phyloP scores from a whole-genome alignment of 1,139 yeast genomes.

The Williopsis jadinii region DNA sequence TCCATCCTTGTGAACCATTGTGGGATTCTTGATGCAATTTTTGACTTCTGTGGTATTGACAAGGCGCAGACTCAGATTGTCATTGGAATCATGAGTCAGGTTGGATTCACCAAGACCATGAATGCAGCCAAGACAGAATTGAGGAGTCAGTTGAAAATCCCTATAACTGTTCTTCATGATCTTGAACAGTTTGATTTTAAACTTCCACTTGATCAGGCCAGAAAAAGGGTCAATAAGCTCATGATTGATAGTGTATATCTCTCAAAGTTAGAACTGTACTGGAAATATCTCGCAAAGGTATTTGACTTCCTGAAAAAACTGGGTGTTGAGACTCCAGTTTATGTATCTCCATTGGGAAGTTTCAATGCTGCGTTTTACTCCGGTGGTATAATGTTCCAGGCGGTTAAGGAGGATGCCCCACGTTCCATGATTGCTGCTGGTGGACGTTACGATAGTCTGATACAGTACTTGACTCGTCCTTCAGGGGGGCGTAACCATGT shows the following conservation, averaged over 20 bases:
- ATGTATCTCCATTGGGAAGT: slow-evolving; percentile 68
- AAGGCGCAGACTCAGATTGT: slow-evolving; percentile 65
- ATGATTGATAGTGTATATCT: slow-evolving; percentile 68
- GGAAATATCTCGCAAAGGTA: slow-evolving; percentile 54
- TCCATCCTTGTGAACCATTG: slow-evolving; percentile 68
- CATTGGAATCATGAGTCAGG: slow-evolving; percentile 63
- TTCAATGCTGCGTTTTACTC: slow-evolving; percentile 73
- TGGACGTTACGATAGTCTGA: slow-evolving; percentile 78
- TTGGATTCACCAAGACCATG: slow-evolving; percentile 63
- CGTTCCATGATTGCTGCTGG: slow-evolving; percentile 74
- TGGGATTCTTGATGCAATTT: slow-evolving; percentile 66
- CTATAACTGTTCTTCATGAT: slow-evolving; percentile 78
- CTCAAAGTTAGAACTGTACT: slow-evolving; percentile 51
- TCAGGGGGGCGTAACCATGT: slow-evolving; percentile 33
- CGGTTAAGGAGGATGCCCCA: slow-evolving; percentile 50
- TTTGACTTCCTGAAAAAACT: slow-evolving; percentile 46
- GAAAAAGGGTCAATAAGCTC: slow-evolving; percentile 51
- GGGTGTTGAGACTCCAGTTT: slow-evolving; percentile 46
- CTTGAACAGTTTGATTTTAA: slow-evolving; percentile 74
- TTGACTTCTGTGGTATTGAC: slow-evolving; percentile 73
- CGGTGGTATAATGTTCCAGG: slow-evolving; percentile 85
- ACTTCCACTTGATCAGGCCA: slow-evolving; percentile 58
- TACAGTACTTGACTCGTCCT: slow-evolving; percentile 54
- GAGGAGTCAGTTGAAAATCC: slow-evolving; percentile 64
- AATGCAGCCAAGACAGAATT: slow-evolving; percentile 61